phyloP scores from a whole-genome alignment of 257 asterid genomes.

The Fraxinus quadrangulata region DNA sequence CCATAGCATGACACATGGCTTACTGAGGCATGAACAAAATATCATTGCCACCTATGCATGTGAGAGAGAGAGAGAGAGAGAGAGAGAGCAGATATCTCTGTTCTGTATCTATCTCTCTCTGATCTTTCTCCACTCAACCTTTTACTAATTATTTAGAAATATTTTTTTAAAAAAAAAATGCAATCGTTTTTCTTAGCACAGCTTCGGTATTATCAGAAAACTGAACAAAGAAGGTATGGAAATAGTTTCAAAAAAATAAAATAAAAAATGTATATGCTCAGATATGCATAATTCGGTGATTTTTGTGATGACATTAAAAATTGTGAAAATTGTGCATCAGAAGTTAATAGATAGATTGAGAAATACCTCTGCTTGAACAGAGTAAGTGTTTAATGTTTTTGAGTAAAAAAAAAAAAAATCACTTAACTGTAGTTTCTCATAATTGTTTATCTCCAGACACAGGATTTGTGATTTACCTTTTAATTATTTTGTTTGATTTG shows the following conservation, averaged over 20 bases:
- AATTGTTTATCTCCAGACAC: background rate
- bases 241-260: too few species aligned
- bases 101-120: constrained; percentile 33
- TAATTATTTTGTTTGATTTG: background rate
- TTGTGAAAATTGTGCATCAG: constrained; percentile 14
- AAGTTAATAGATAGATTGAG: background rate
- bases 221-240: constrained; percentile 32
- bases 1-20: constrained; percentile 38
- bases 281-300: background rate
- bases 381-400: constrained; percentile 13
- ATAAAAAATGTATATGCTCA: too few species aligned
- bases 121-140: constrained; percentile 59
- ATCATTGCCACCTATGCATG: constrained; percentile 74
- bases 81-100: constrained; percentile 67
- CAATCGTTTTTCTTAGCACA: background rate
- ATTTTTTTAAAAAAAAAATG: background rate
- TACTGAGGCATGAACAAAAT: constrained; percentile 48
- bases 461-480: background rate
- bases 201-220: constrained; percentile 17
- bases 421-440: background rate
- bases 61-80: too few species aligned
- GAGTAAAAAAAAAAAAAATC: constrained; percentile 18
- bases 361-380: constrained; percentile 15
- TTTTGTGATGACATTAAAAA: background rate
- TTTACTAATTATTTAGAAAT: too few species aligned